phyloP scores from a whole-genome alignment of 768 basidiomycete genomes.

The Tubosaeta sp. region DNA sequence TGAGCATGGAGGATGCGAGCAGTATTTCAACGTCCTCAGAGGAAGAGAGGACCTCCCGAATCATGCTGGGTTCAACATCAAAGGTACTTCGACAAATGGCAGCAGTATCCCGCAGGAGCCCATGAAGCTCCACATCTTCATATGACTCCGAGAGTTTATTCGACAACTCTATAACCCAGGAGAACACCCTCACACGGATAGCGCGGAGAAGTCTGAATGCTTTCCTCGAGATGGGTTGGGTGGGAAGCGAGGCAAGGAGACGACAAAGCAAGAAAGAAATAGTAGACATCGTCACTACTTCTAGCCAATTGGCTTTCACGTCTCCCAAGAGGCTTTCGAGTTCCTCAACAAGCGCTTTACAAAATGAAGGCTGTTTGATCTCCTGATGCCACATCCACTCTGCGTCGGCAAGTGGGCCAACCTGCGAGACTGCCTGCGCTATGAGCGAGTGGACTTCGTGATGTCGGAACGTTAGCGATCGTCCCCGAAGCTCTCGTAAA shows the following conservation, averaged over 20 bases:
- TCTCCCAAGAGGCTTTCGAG: constrained; percentile 32
- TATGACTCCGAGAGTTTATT: constrained; percentile 15
- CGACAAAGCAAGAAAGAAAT: constrained; percentile 35
- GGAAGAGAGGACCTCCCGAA: constrained; percentile 13
- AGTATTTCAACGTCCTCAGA: constrained; percentile 22
- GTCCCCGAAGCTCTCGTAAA: constrained; percentile 39
- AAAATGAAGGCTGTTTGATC: constrained; percentile 31
- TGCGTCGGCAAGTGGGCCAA: constrained; percentile 27
- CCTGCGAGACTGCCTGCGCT: constrained; percentile 42
- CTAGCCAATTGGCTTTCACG: constrained; percentile 41
- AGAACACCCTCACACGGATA: constrained; percentile 29
- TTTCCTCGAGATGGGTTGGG: constrained; percentile 8
- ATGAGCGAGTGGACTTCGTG: constrained; percentile 41
- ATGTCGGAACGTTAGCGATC: constrained; percentile 35
- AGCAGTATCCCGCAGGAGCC: constrained; percentile 34
- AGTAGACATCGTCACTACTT: constrained; percentile 29
- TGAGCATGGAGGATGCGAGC: constrained; percentile 21
- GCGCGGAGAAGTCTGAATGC: constrained; percentile 28
- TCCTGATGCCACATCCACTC: constrained; percentile 40
- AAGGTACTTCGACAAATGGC: constrained; percentile 35
- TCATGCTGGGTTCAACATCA: constrained; percentile 19
- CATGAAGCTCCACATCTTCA: constrained; percentile 15
- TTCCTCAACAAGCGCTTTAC: constrained; percentile 34
- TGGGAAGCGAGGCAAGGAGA: constrained; percentile 28
- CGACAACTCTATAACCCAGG: constrained; percentile 36